Conservation (phyloP, 139 green algal species). For the Tetradesmus obliquus region DNA sequence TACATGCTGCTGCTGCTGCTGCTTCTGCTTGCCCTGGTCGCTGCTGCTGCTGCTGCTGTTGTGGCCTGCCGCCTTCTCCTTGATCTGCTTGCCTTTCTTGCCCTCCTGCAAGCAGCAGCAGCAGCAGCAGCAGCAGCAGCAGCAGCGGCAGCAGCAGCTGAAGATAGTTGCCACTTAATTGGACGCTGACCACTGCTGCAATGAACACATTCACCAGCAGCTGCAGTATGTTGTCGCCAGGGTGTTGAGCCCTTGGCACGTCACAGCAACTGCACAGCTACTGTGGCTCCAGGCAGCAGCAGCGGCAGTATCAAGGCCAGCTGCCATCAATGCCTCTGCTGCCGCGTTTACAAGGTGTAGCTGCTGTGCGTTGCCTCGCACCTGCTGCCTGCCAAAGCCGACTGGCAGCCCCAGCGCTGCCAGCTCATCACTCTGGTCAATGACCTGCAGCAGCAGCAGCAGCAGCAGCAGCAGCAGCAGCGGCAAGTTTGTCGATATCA, state of each 20-base stretch:
- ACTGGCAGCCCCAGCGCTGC: conserved; percentile 24
- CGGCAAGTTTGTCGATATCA: no score
- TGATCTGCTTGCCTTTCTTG: background rate
- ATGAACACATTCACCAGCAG: no score
- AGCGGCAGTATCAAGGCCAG: no score
- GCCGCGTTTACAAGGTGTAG: background rate
- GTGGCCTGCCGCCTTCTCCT: background rate
- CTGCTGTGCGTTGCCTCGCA: background rate
- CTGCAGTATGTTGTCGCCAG: no score
- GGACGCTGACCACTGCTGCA: background rate
- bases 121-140: background rate
- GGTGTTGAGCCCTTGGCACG: no score
- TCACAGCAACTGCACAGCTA: no score
- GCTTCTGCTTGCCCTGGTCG: background rate
- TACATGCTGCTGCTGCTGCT: conserved; percentile 3
- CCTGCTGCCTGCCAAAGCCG: conserved; percentile 22
- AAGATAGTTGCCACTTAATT: no score
- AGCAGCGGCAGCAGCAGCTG: no score
- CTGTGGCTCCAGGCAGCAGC: no score
- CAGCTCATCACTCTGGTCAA: conserved; percentile 34
- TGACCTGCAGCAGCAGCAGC: conserved; percentile 5
- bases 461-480: background rate
- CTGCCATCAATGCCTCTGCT: no score
- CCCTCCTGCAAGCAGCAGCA: background rate
- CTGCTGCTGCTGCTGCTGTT: background rate